phyloP scores from a whole-genome alignment of 1,139 yeast species.

The Diutina ranongensis region DNA sequence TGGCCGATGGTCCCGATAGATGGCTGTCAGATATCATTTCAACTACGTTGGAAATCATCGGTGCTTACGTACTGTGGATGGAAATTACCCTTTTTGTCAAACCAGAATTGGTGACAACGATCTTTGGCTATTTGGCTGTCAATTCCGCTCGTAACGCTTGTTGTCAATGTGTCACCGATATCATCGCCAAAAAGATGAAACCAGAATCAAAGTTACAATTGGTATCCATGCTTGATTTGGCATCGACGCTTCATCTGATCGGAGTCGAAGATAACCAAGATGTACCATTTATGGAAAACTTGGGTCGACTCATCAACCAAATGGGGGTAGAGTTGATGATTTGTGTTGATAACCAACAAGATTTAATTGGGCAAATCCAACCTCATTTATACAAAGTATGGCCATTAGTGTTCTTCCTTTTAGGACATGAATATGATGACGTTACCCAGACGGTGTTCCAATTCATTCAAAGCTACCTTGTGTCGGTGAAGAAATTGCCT shows the following conservation, averaged over 20 bases:
- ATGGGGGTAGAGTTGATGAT: conserved; percentile 67
- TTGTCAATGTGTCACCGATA: conserved; percentile 67
- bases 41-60: conserved; percentile 57
- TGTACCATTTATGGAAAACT: conserved; percentile 63
- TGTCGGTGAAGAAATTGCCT: conserved; percentile 51
- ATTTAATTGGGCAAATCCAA: conserved; percentile 31
- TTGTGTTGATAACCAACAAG: conserved; percentile 42
- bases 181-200: conserved; percentile 85
- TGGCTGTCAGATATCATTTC: conserved; percentile 37
- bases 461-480: conserved; percentile 62
- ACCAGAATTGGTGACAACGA: conserved; percentile 47
- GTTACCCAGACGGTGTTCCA: conserved; percentile 76
- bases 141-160: conserved; percentile 28
- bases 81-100: conserved; percentile 74
- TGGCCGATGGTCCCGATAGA: conserved; percentile 19
- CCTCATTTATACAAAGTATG: conserved; percentile 34
- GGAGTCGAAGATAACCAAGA: conserved; percentile 21
- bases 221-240: conserved; percentile 50
- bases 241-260: conserved; percentile 35
- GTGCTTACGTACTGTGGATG: conserved; percentile 90
- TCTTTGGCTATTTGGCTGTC: conserved; percentile 48
- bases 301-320: conserved; percentile 64
- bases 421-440: conserved; percentile 80
- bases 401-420: conserved; percentile 62
- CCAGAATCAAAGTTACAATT: conserved; percentile 77